Conservation (phyloP, 805 yeast genomes). For the Myxozyma lipomycoides region DNA sequence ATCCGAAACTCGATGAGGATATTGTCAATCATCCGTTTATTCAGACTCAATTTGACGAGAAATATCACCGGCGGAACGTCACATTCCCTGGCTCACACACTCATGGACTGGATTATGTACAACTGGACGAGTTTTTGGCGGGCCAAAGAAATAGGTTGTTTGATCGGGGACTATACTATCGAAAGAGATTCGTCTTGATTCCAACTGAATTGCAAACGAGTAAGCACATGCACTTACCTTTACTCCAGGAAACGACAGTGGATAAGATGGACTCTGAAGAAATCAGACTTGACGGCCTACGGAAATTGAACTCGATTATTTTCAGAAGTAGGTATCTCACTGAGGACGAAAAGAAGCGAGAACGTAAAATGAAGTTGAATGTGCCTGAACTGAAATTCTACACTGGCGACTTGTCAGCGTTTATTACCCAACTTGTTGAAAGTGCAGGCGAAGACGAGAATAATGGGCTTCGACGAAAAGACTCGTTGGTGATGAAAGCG, state of each 20-base stretch:
- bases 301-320: conserved; percentile 57
- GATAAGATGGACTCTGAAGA: conserved; percentile 79
- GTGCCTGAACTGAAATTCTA: conserved; percentile 78
- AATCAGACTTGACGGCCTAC: conserved; percentile 83
- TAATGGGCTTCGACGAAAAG: conserved; percentile 37
- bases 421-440: conserved; percentile 52
- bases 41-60: conserved; percentile 72
- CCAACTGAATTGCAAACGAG: conserved; percentile 67
- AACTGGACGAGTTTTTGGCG: conserved; percentile 83
- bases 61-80: conserved; percentile 55
- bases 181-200: conserved; percentile 77
- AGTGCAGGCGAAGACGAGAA: conserved; percentile 35
- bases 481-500: conserved; percentile 37
- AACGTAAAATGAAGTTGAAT: conserved; percentile 40
- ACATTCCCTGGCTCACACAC: conserved; percentile 48
- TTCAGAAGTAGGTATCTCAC: conserved; percentile 54
- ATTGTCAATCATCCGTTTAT: conserved; percentile 51
- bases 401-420: conserved; percentile 76
- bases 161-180: conserved; percentile 54
- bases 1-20: conserved; percentile 18
- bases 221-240: conserved; percentile 36
- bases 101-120: conserved; percentile 75
- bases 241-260: conserved; percentile 11
- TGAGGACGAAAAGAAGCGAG: conserved; percentile 37
- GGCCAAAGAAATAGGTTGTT: conserved; percentile 74